Evolutionary conservation across 2,329 filamentous ascomycete species (phyloP).

Genomic region (Phyllachora maydis): DNA sequence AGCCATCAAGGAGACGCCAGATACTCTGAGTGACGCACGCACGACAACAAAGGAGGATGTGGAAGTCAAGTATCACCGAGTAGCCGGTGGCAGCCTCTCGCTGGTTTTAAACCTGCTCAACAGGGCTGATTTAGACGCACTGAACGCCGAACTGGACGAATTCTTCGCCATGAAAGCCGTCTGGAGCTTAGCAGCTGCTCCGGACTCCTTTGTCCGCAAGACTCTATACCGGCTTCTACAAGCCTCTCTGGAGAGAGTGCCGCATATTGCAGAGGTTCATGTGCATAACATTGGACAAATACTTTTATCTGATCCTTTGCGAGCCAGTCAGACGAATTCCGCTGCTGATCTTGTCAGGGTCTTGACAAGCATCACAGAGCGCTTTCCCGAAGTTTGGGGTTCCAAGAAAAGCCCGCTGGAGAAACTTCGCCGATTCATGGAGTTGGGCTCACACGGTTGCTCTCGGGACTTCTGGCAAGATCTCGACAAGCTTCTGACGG

Average conservation of each 20-base stretch:
- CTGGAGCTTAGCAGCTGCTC: constrained; percentile 45
- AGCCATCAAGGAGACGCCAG: constrained; percentile 59
- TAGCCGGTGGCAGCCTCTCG: constrained; percentile 34
- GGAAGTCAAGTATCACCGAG: constrained; percentile 65
- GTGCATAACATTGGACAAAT: constrained; percentile 28
- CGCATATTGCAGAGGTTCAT: constrained; percentile 24
- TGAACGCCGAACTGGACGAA: constrained; percentile 32
- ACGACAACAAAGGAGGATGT: constrained; percentile 71
- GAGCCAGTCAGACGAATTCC: constrained; percentile 53
- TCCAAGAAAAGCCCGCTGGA: constrained; percentile 32
- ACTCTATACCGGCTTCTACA: constrained; percentile 28
- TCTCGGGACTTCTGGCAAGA: constrained; percentile 52
- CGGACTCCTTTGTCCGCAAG: constrained; percentile 31
- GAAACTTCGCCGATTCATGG: constrained; percentile 50
- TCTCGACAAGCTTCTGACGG: constrained; percentile 38
- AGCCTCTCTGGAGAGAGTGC: constrained; percentile 22
- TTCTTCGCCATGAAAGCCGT: constrained; percentile 46
- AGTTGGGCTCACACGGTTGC: constrained; percentile 69
- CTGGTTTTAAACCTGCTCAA: constrained; percentile 31
- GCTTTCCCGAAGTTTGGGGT: constrained; percentile 55
- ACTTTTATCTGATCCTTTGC: constrained; percentile 55
- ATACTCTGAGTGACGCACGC: constrained; percentile 76
- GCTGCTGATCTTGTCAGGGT: constrained; percentile 49
- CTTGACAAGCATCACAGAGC: constrained; percentile 42
- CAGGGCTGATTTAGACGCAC: constrained; percentile 37